Base-by-base conservation (phyloP, 768 basidiomycete species). In the Lactifluus echinatus region DNA sequence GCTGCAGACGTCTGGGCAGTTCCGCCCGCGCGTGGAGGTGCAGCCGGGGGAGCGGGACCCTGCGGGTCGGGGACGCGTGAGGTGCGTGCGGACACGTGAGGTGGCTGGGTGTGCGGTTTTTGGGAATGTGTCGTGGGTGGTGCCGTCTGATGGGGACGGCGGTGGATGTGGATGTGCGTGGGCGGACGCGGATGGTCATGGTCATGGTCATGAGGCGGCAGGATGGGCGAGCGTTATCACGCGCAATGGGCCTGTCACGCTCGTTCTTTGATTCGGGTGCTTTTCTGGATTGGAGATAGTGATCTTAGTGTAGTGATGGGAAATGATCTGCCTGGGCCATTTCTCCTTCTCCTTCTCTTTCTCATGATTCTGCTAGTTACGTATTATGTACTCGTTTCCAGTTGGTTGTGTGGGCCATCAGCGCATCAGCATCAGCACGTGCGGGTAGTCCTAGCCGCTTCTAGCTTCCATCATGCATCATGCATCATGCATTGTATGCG, bases 251-350 rank as follows among this genome's bases (percentile, higher is more conserved):
- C 55, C 48, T 11, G 55, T 50, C 4, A 50, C 31, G 2, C 55
- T 56, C 17, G n/a, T 36, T 23, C 48, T 56, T 21, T 56, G 40
- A 56, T 37, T n/a, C n/a, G n/a, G n/a, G n/a, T n/a, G n/a, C n/a
- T n/a, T n/a, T n/a, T n/a, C n/a, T n/a, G n/a, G n/a, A n/a, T n/a
- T n/a, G n/a, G n/a, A n/a, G n/a, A n/a, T n/a, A n/a, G n/a, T n/a
- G n/a, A n/a, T n/a, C n/a, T n/a, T n/a, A n/a, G n/a, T n/a, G n/a
- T n/a, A n/a, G n/a, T n/a, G n/a, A n/a, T n/a, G n/a, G n/a, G n/a
- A n/a, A n/a, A n/a, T n/a, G n/a, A n/a, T n/a, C n/a, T n/a, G n/a
- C n/a, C n/a, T 8, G n/a, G n/a, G 19, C 15, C 39, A 31, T n/a
- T 31, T 31, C 31, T 31, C 8, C 8, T 8, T 8, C n/a, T 19